Conservation (phyloP, 2,329 filamentous ascomycete species). For the Exophiala xenobiotica region DNA sequence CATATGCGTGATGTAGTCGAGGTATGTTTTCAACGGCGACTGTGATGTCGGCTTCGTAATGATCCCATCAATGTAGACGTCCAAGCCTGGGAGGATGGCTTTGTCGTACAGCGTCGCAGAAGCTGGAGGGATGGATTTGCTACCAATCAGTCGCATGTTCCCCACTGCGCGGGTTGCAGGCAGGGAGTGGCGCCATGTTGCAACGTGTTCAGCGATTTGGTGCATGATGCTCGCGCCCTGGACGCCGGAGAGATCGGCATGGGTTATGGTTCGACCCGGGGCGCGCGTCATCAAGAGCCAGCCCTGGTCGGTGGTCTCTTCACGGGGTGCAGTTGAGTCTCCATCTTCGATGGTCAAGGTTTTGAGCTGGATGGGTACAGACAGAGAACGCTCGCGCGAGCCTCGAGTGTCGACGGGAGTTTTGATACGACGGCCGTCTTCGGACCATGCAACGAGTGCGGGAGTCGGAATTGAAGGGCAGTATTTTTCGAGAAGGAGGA, state of each 20-base stretch:
- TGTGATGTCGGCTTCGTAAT: constrained; percentile 9
- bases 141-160: constrained; percentile 20
- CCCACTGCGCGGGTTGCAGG: constrained; percentile 18
- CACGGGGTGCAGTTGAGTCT: background rate
- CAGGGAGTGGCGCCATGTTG: constrained; percentile 22
- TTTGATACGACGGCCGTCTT: constrained; percentile 22
- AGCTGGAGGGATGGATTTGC: constrained; percentile 5
- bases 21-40: constrained; percentile 8
- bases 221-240: constrained; percentile 19
- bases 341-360: background rate
- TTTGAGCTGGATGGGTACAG: background rate
- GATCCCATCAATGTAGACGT: constrained; percentile 20
- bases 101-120: constrained; percentile 20
- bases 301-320: constrained; percentile 16
- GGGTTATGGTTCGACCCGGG: constrained; percentile 17
- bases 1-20: constrained; percentile 13
- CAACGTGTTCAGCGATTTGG: constrained; percentile 20
- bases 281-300: constrained; percentile 22
- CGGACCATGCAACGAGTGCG: constrained; percentile 24
- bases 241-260: constrained; percentile 14
- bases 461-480: constrained; percentile 24
- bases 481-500: constrained; percentile 23
- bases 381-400: background rate
- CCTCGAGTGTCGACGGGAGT: constrained; percentile 16
- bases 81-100: constrained; percentile 17